These are phyloP conservation scores for Rubroboletus satanas DNA, from an alignment of 768 basidiomycete genomes.

Conservation along the genomic window DNA sequence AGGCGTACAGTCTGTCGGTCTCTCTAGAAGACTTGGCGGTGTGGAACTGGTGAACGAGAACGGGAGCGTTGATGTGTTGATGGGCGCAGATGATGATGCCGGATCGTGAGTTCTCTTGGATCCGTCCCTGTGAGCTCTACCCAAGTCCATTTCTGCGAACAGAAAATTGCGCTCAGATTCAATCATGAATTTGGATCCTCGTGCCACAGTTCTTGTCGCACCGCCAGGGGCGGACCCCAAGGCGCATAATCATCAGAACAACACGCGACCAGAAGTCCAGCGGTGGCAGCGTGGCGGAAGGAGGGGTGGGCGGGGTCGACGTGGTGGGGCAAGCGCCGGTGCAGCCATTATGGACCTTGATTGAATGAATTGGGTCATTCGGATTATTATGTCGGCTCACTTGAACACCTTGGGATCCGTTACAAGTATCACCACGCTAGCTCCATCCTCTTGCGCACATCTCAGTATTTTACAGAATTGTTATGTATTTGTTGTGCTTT, in stretches of 20 bases:
- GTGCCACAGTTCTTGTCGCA: conserved; percentile 63
- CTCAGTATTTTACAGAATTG: conserved; percentile 26
- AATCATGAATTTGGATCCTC: conserved; percentile 54
- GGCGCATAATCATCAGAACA: conserved; percentile 40
- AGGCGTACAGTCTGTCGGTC: conserved; percentile 50
- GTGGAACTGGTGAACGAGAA: conserved; percentile 42
- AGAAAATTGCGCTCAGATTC: conserved; percentile 88
- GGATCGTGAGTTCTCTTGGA: conserved; percentile 47
- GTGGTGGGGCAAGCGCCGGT: conserved; percentile 16
- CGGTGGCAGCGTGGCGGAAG: conserved; percentile 30
- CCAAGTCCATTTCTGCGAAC: background rate
- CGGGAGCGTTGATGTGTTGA: conserved; percentile 49
- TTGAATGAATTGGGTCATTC: conserved; percentile 9
- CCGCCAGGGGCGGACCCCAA: conserved; percentile 63
- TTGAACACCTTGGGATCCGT: conserved; percentile 11
- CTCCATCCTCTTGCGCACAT: conserved; percentile 18
- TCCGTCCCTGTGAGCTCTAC: background rate
- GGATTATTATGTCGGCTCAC: background rate
- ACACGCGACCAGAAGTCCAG: conserved; percentile 20
- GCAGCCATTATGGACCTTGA: conserved; percentile 29
- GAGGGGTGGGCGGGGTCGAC: conserved; percentile 22
- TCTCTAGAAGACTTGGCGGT: conserved; percentile 58
- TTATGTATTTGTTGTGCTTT: conserved; percentile 17
- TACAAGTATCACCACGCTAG: conserved; percentile 11
- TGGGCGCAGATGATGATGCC: conserved; percentile 43